Evolutionary conservation across 306 rosid species (phyloP), one percentile per base, ranked within the genome.

Genomic region (Myrica gale): DNA sequence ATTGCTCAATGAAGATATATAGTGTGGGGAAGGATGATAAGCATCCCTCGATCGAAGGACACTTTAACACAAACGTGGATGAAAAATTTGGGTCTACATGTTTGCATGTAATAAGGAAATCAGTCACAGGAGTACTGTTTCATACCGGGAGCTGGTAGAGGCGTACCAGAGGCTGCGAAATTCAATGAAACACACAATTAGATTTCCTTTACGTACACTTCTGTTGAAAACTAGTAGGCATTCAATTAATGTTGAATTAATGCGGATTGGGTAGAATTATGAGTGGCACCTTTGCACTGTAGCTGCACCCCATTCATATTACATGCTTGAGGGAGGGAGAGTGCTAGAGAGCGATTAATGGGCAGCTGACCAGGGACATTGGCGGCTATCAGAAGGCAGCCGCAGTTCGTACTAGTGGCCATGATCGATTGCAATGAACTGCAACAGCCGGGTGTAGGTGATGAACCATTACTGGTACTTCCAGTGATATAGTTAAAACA

Each of bases 401-500:
- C 89, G 73, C 98, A 94, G 63, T 90, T 90, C 78, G n/a, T 42
- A n/a, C 83, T 75, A 16, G 60, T 16, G 45, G 60, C 45, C 23
- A 60, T 23, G 70, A 92, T 58, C 41, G 90, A 68, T 73, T 85
- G 83, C 1, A 92, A 56, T 5, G 97, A 48, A 46, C 71, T 73
- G 80, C 99, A 95, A 19, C 97, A 92, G 0, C 76, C 75, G 9
- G 65, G n/a, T 62, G 85, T 58, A 60, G 90, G 91, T 16, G 62
- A 7, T 41, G 77, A 16, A 50, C 93, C 91, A 54, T 82, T 92
- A 52, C 74, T 82, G 77, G 74, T 88, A 70, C 98, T 92, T 74
- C 97, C 97, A 32, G 97, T 95, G 4, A 95, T 79, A 15, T 44
- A 74, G n/a, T 87, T 92, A 44, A 88, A 77, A 77, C 99, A 95